Percentiles rank a stretch among this genome's conserved stretches.
These are phyloP conservation scores for Sclerotinia nivalis DNA, from an alignment of 2,329 filamentous ascomycete species.

Conservation along the genomic window DNA sequence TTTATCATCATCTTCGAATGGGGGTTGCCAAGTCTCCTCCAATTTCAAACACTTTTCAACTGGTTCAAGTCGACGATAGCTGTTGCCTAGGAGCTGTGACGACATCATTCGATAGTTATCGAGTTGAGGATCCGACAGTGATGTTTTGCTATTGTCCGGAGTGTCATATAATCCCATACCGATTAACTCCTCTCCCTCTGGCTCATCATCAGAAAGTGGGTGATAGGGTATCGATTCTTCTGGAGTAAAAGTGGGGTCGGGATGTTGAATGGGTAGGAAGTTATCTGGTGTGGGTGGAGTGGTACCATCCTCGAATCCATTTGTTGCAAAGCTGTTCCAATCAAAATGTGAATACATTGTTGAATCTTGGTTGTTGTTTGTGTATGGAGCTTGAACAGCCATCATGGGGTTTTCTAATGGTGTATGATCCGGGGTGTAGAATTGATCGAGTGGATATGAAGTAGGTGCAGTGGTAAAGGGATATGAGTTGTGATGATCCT, in stretches of 20 bases:
- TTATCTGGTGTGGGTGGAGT: constrained; percentile 62
- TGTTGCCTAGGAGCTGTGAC: constrained; percentile 55
- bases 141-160: constrained; percentile 55
- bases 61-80: constrained; percentile 49
- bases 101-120: constrained; percentile 56
- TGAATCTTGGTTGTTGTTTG: constrained; percentile 31
- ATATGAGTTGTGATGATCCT: constrained; percentile 30
- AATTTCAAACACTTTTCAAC: constrained; percentile 75
- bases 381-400: constrained; percentile 25
- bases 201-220: constrained; percentile 54
- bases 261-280: constrained; percentile 54
- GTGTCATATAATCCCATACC: constrained; percentile 80
- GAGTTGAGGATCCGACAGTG: constrained; percentile 49
- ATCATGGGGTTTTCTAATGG: constrained; percentile 15
- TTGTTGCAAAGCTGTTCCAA: constrained; percentile 51
- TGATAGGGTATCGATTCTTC: constrained; percentile 54
- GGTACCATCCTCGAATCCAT: constrained; percentile 49
- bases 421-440: constrained; percentile 26
- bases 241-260: constrained; percentile 48
- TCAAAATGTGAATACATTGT: constrained; percentile 41
- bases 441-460: constrained; percentile 29
- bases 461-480: constrained; percentile 23
- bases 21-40: constrained; percentile 77
- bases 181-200: constrained; percentile 70
- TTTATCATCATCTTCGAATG: constrained; percentile 57